phyloP scores from a whole-genome alignment of 352 stramenopile genomes.

The Globisporangium paroecandrum region DNA sequence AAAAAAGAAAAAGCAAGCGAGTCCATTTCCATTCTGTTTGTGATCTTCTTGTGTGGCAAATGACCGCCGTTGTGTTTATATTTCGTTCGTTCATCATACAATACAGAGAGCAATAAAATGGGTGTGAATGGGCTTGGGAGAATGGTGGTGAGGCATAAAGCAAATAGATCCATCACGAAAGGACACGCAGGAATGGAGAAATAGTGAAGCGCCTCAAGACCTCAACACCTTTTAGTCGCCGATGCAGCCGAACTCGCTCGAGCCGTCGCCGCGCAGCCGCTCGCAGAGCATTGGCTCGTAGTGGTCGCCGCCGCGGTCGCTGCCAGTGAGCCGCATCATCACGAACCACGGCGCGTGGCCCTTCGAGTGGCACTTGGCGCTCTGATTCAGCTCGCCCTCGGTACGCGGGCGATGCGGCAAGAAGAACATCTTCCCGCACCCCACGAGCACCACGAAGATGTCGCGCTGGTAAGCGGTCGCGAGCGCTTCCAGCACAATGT shows the following conservation, averaged over 20 bases:
- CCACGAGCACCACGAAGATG: conserved; percentile 86
- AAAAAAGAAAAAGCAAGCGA: conserved; percentile 12
- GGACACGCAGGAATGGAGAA: background rate
- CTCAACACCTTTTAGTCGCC: conserved; percentile 43
- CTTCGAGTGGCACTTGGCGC: conserved; percentile 57
- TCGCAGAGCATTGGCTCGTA: conserved; percentile 88
- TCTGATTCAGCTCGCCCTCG: conserved; percentile 37
- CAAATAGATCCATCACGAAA: background rate
- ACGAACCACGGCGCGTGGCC: conserved; percentile 84
- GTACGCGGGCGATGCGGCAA: conserved; percentile 68
- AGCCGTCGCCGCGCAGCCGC: conserved; percentile 77
- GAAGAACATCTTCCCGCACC: conserved; percentile 88
- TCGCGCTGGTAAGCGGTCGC: conserved; percentile 85
- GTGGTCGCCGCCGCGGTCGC: conserved; percentile 80
- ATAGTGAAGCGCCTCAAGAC: background rate
- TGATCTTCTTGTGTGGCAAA: conserved; percentile 11
- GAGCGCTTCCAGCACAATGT: conserved; percentile 81
- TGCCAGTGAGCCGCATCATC: conserved; percentile 83
- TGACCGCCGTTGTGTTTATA: conserved; percentile 1
- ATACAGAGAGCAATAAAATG: conserved; percentile 12
- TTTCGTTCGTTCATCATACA: conserved; percentile 19
- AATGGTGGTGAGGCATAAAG: conserved; percentile 1
- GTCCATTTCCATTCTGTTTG: background rate
- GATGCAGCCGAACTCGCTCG: conserved; percentile 80
- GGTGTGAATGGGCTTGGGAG: background rate